Evolutionary conservation across 2,329 filamentous ascomycete genomes (phyloP).

Genomic region (Cordyceps tenuipes): DNA sequence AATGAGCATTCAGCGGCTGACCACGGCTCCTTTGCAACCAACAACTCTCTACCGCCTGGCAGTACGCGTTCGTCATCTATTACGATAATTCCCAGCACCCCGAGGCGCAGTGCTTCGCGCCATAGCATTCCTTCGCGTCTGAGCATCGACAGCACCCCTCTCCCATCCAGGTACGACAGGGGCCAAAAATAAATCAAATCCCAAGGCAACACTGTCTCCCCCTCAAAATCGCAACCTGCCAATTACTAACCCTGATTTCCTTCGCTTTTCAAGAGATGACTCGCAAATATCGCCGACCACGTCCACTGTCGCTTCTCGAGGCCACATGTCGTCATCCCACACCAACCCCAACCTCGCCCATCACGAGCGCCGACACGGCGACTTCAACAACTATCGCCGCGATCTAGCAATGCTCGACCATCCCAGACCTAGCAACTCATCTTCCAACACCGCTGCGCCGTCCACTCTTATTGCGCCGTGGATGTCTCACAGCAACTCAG

Average conservation of each 20-base stretch:
- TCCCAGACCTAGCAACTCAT: constrained; percentile 46
- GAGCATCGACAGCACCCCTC: constrained; percentile 10
- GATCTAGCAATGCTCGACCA: constrained; percentile 62
- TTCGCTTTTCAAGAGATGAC: constrained; percentile 26
- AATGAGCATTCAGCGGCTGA: not conserved
- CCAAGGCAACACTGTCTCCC: not conserved
- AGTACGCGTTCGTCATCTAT: constrained; percentile 8
- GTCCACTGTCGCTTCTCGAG: constrained; percentile 34
- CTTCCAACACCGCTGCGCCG: constrained; percentile 30
- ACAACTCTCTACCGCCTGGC: not conserved
- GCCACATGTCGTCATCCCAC: constrained; percentile 32
- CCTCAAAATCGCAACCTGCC: not conserved
- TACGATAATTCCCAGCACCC: constrained; percentile 6
- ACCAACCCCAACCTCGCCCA: constrained; percentile 16
- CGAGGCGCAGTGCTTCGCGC: not conserved
- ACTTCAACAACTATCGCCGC: constrained; percentile 62
- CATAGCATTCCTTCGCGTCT: constrained; percentile 9
- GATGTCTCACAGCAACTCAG: constrained; percentile 39
- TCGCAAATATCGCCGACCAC: constrained; percentile 42
- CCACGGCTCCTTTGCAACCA: not conserved
- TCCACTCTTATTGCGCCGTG: constrained; percentile 50
- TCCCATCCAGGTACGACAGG: not conserved
- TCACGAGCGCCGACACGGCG: constrained; percentile 49
- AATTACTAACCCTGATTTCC: constrained; percentile 1
- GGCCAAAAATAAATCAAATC: not conserved